Evolutionary conservation across 148 eudicot species (phyloP), one percentile per base, ranked within the genome.

Genomic region (Euryodendron excelsum): DNA sequence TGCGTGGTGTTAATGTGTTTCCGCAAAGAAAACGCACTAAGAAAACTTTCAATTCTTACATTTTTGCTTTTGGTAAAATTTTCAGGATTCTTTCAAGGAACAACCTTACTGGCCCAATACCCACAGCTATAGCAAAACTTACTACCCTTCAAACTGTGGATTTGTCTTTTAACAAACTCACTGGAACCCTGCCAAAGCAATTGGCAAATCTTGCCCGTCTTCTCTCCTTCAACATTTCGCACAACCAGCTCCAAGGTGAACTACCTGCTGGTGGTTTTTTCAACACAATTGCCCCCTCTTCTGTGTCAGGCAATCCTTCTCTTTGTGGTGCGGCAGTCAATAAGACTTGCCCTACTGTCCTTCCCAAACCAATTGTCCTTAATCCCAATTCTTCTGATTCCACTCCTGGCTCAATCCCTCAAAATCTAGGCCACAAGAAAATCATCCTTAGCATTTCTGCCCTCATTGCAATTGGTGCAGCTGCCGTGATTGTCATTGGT

Each of bases 301-400:
- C 97, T 10, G 90, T 92, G 25, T 75, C 84, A 0, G 90, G 80
- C 45, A 94, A 94, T 66, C 98, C 98, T 4, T 81, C 95, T 65
- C 92, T 94, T 56, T 94, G 98, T 81, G 98, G 97, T 15, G 80
- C 95, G 3, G 85, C 89, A 11, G 85, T 88, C 39, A 85, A 87
- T 17, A 80, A 80, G 78, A 83, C 80, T 61, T 94, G 98, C 79
- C 81, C 90, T 61, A 77, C 90, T 8, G 93, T 91, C 62, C 98
- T 92, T 45, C 98, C 98, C 30, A 94, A 94, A 77, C 98, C 98
- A 66, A 91, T 94, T 63, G 98, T 94, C 52, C 91, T 94, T 17
- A 91, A 94, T 58, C 97, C 98, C 20, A 86, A 92, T 79, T 86
- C 93, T 3, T 84, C 93, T n/a, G 92, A 91, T 60, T 75, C 92